Base-by-base conservation (phyloP, 2,329 filamentous ascomycete genomes). In the Venturia aucupariae region DNA sequence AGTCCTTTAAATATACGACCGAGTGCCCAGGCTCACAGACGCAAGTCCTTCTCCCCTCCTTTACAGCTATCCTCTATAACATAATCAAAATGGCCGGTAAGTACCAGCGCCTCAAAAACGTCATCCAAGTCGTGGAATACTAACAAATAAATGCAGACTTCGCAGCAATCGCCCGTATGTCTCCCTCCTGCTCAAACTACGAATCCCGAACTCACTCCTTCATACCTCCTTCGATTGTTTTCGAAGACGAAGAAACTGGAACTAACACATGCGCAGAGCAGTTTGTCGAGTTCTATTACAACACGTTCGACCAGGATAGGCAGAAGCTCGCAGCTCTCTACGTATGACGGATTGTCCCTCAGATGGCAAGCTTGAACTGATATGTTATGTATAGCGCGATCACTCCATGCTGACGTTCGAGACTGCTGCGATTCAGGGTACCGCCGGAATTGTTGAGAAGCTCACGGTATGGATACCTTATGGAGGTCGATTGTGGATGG, bases 401-500 rank as follows among this genome's bases (percentile, higher is more conserved):
- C 77, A 87, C 67, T 97, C 94, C 60, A 96, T 96, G 89, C 83
- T 97, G 78, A 97, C 93, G 61, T 97, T 97, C 73, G 91, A 97
- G 83, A 86, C 83, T 59, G 71, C 80, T 55, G 86, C 88, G 17
- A 77, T 84, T 66, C 81, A 86, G 72, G 92, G 93, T 67, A 78
- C 79, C 42, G 73, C 70, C 30, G 74, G 75, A 39, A 97, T 99
- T 71, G 79, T 88, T 64, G 86, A 90, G 76, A 97, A 97, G 83
- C 84, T 97, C 67, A 75, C 77, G 66, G 93, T 97, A 81, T 71
- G 85, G 76, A 55, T 27, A 27, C 22, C 22, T 24, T 54, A 46
- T 42, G 19, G 22, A 8, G 13, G 13, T 15, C 39, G 39, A 4
- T 41, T 30, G 13, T 32, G 17, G 17, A 57, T n/a, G 30, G 13